Evolutionary conservation across 1,284 basidiomycete species (phyloP).

Genomic region (Malassezia slooffiae): DNA sequence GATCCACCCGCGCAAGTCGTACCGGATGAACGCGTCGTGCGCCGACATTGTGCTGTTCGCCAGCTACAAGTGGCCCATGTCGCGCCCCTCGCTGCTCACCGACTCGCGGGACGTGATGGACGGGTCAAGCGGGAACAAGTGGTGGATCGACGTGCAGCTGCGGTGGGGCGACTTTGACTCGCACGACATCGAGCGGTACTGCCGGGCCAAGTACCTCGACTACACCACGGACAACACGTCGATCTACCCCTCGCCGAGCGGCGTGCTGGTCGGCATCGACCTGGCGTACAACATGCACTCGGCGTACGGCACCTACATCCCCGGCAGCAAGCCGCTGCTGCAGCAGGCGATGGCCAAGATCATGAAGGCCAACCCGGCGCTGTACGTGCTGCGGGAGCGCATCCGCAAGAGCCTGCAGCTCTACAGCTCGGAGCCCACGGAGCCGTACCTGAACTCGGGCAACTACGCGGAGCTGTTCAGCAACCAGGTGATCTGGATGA

Average conservation of each 20-base stretch:
- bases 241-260: conserved; percentile 95
- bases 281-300: conserved; percentile 96
- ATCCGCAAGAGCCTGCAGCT: conserved; percentile 96
- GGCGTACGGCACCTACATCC: conserved; percentile 99
- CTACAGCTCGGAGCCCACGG: conserved; percentile 97
- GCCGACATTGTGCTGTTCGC: conserved; percentile 96
- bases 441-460: conserved; percentile 92
- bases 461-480: conserved; percentile 96
- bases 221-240: conserved; percentile 69
- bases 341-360: conserved; percentile 99
- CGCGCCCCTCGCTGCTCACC: conserved; percentile 84
- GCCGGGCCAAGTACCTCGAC: conserved; percentile 93
- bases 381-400: conserved; percentile 93
- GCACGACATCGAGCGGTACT: conserved; percentile 66
- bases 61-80: conserved; percentile 83
- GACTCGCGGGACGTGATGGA: conserved; percentile 94
- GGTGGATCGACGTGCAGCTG: conserved; percentile 93
- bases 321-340: conserved; percentile 90
- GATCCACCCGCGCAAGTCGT: conserved; percentile 95
- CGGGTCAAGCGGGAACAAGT: conserved; percentile 95
- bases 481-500: conserved; percentile 99
- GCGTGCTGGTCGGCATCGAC: conserved; percentile 96
- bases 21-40: conserved; percentile 95
- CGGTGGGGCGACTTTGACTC: conserved; percentile 99
- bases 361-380: conserved; percentile 97